phyloP scores from a whole-genome alignment of 352 stramenopile species.

The Thalassiosira hispida region DNA sequence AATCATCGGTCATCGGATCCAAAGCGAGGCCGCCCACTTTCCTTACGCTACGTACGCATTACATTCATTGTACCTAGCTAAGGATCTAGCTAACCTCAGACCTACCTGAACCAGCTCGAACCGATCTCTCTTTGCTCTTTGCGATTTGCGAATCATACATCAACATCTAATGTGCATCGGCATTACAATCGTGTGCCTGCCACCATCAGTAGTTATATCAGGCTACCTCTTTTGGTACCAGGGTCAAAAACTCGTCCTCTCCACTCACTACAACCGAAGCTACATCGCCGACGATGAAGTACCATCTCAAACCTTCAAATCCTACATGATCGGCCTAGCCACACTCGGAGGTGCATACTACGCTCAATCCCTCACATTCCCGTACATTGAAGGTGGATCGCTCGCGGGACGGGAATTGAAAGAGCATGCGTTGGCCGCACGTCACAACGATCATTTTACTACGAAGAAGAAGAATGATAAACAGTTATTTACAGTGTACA shows the following conservation, averaged over 20 bases:
- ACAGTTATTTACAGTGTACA: slow-evolving; percentile 10
- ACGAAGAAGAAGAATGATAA: background rate
- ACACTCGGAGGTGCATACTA: slow-evolving; percentile 12
- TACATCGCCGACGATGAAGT: background rate
- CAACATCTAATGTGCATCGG: slow-evolving; percentile 8
- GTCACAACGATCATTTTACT: background rate
- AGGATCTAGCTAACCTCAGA: no score
- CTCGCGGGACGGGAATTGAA: slow-evolving; percentile 1
- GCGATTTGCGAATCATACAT: no score
- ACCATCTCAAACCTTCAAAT: background rate
- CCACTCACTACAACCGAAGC: background rate
- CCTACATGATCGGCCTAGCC: background rate
- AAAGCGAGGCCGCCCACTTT: no score
- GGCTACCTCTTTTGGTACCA: slow-evolving; percentile 15
- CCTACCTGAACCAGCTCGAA: no score
- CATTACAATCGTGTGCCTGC: slow-evolving; percentile 3
- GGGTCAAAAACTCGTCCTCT: slow-evolving; percentile 3
- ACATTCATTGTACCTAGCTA: no score
- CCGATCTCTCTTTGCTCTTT: no score
- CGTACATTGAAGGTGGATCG: slow-evolving; percentile 1
- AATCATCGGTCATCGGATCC: no score
- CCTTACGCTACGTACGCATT: no score
- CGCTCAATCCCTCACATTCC: slow-evolving; percentile 1
- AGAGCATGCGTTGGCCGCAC: background rate
- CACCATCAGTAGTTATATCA: slow-evolving; percentile 1